Base-by-base conservation (phyloP, 805 yeast species). In the Candida manassasensis region DNA sequence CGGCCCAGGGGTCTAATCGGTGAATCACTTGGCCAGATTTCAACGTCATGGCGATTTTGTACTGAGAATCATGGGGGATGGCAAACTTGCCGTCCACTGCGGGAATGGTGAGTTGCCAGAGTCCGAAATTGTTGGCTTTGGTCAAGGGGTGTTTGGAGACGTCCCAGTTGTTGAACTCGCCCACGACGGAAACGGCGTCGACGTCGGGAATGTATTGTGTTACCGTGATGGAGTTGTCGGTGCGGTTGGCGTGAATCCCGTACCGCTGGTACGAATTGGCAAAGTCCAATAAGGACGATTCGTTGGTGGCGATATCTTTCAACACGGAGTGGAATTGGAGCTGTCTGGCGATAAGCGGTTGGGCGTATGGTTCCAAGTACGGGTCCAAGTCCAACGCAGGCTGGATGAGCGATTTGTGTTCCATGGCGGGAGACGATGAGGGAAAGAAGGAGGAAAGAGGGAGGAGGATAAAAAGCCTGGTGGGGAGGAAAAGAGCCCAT, bases 161-260 rank as follows among this genome's bases (percentile, higher is more conserved):
- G 46, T 79, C 66, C 98, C 98, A 90, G 42, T 69, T 53, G 59
- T 90, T 90, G 71, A 93, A 90, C 34, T 90, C 97, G 11, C 98
- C 98, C 38, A 85, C 81, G n/a, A 90, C 56, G 36, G 78, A 72
- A 2, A 93, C 96, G 30, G 55, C 64, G 3, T 49, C 51, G 2
- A 96, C 97, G 51, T 86, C 82, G 4, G 97, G 98, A 1, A 94
- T 88, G 79, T 96, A 90, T 59, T 90, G 95, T 17, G 75, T 69
- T 50, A 83, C 83, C 2, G 61, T 56, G 34, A 89, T 75, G 5
- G 73, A 69, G 41, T 77, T 75, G 36, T 75, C 73, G 2, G 38
- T 37, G 10, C 51, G 51, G 42, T 75, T 64, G 9, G 81, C 79
- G 48, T 85, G 88, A 41, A 93, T 63, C 1, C 98, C 98, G 60